Percentiles rank a stretch among this genome's conserved stretches.
Evolutionary conservation across 2,329 filamentous ascomycete species (phyloP).

Genomic region (Colletotrichum truncatum): DNA sequence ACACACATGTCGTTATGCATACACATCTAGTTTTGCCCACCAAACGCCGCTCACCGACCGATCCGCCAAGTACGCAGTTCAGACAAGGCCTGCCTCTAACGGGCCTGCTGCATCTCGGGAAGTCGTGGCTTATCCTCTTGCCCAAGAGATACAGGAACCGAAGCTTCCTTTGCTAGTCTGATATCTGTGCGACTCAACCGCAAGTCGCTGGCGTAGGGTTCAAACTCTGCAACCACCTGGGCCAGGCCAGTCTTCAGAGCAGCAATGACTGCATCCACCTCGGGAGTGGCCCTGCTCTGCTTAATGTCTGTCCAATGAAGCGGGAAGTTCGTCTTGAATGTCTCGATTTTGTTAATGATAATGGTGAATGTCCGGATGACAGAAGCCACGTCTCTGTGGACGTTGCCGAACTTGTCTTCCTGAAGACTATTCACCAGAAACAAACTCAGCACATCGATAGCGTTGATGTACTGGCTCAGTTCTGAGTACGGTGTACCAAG

Average conservation of each 20-base stretch:
- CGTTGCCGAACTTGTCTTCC: constrained; percentile 87
- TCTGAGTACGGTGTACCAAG: constrained; percentile 80
- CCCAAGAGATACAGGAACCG: constrained; percentile 38
- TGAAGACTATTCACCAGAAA: constrained; percentile 77
- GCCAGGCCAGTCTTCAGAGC: constrained; percentile 72
- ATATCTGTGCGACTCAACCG: constrained; percentile 77
- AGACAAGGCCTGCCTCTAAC: neutral
- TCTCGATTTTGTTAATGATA: constrained; percentile 75
- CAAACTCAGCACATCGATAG: constrained; percentile 73
- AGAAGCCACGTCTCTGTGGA: constrained; percentile 80
- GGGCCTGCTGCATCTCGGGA: constrained; percentile 41
- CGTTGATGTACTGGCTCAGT: constrained; percentile 74
- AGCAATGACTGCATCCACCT: constrained; percentile 76
- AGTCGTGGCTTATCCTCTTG: constrained; percentile 23
- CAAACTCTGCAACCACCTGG: constrained; percentile 76
- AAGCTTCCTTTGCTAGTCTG: constrained; percentile 75
- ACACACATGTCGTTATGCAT: constrained; percentile 26
- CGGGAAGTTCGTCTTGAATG: constrained; percentile 66
- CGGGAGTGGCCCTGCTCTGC: constrained; percentile 62
- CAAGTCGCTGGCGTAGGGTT: constrained; percentile 76
- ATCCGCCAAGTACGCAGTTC: neutral
- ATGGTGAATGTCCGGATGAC: constrained; percentile 79
- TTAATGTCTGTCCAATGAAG: constrained; percentile 84
- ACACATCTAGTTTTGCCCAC: neutral
- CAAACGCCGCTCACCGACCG: constrained; percentile 12